Base-by-base conservation (phyloP, 306 rosid species). In the Rosa lucieae region DNA sequence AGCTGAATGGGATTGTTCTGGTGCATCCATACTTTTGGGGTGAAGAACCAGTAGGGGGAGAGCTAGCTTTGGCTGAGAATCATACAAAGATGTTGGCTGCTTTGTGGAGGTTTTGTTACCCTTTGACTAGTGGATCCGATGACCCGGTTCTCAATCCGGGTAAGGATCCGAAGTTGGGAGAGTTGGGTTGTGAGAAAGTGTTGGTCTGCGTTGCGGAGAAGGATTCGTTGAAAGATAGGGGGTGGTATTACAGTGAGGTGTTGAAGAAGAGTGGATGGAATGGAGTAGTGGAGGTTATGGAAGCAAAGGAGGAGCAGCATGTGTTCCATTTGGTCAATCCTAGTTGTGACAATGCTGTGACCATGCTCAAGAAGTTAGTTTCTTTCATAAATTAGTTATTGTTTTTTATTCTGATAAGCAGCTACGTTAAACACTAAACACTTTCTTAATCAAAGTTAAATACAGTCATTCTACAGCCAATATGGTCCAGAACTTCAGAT, bases 21-120 rank as follows among this genome's bases (percentile, higher is more conserved):
- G 35, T 85, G 10, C 90, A 89, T 72, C 90, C 90, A 0, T 91
- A 14, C 42, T 86, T 91, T n/a, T 75, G 81, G 81, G 88, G 83
- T 3, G 20, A 6, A 3, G 49, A 71, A 1, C 83, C 20, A 8
- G 2, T 82, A 3, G 77, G 79, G 17, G n/a, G 12, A 5, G 79
- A 75, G 76, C 0, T 10, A 4, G 18, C 58, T 6, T 3, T 26
- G 13, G 29, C 13, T 0, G 71, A 47, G 8, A 10, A 0, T 1
- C 9, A 8, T 1, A 55, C 21, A 29, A 42, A 4, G 0, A 7
- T 6, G 1, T 5, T 46, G 3, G 76, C 10, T 3, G 3, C 0
- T 0, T 3, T 53, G 23, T 79, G 84, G 82, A 43, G 23, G 0
- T 47, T 76, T 23, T 7, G 3, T 3, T 56, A 43, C 43, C 84